Base-by-base conservation (phyloP, 1,284 basidiomycete genomes). In the Rhodotorula sp. region DNA sequence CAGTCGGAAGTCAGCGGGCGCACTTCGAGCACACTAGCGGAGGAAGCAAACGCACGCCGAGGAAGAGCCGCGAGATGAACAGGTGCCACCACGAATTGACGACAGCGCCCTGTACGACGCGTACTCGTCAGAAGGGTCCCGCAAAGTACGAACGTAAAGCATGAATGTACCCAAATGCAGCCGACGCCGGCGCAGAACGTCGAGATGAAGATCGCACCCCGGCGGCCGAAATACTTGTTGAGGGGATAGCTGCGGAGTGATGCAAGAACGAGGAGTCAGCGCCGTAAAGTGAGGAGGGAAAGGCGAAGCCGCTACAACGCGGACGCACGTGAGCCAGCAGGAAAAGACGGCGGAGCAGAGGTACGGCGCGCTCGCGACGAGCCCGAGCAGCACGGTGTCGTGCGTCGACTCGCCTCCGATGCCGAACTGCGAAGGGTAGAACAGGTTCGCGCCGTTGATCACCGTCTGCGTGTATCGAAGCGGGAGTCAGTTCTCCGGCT, bases 121-220 rank as follows among this genome's bases (percentile, higher is more conserved):
- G 46, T 22, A 22, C 8, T 8, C 2, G 48, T n/a, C 50, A n/a
- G 27, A 9, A 36, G 32, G 32, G 13, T 34, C 6, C 10, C 3
- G 10, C 32, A 19, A 22, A 8, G 32, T 25, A 21, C 29, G 41
- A 27, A 50, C 15, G 59, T 9, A 27, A 36, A 21, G 88, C 89
- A 55, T 84, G 85, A 70, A 88, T 84, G 0, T 89, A 53, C 85
- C 84, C 62, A 87, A 76, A 91, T 87, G 55, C 87, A 86, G 32
- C 85, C 84, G 53, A 87, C 77, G 25, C 79, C 68, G 81, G 87
- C 79, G 68, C 88, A 75, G 61, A 87, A 81, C 36, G 87, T 88
- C 63, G 87, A 86, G 80, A 89, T 83, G 80, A 90, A 90, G 70
- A 91, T 87, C 15, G 87, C 86, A 21, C 89, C 89, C 58, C 89